Evolutionary conservation across 352 stramenopile species (phyloP), one percentile per base, ranked within the genome.

Genomic region (Phytopythium litorale): DNA sequence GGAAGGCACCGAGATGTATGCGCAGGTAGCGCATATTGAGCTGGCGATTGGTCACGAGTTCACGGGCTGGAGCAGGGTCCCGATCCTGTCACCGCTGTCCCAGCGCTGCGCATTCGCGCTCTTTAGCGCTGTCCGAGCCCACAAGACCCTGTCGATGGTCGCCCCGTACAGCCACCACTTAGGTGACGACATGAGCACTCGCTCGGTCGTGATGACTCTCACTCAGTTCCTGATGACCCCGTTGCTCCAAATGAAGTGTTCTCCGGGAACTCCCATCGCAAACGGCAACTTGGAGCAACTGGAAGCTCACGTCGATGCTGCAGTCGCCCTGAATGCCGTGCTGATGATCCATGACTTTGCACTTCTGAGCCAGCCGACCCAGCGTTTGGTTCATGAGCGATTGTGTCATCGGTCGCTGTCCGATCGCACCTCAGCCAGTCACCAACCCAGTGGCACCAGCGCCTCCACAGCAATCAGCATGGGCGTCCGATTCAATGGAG

Each of bases 31-130:
- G 15, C 71, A 84, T 28, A 43, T 84, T 1, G 62, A 84, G 6
- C 65, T 85, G 15, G 40, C 59, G 0, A 57, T 88, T n/a, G 78
- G 81, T 1, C 71, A 72, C 35, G 81, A 90, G n/a, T 84, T 76
- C 52, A 62, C 78, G 7, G 75, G 75, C 15, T 78, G 58, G 51
- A 35, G 32, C 8, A 69, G 77, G 12, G 40, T 81, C 25, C 56
- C 64, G 1, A 46, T 81, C 4, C 25, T 90, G 23, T 75, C 75
- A 6, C 78, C 78, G 0, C 67, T 88, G n/a, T 81, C 78, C 0
- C 62, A 88, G 23, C 66, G 78, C 3, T 88, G 81, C 51, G 58
- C 62, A 8, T 90, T 78, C 38, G 70, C 75, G 7, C 64, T 90
- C 1, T 74, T 81, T 19, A 74, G 62, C 40, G 76, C 75, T 4